phyloP scores from a whole-genome alignment of 1,139 yeast genomes.

The Nakaseomyces delphensis region DNA sequence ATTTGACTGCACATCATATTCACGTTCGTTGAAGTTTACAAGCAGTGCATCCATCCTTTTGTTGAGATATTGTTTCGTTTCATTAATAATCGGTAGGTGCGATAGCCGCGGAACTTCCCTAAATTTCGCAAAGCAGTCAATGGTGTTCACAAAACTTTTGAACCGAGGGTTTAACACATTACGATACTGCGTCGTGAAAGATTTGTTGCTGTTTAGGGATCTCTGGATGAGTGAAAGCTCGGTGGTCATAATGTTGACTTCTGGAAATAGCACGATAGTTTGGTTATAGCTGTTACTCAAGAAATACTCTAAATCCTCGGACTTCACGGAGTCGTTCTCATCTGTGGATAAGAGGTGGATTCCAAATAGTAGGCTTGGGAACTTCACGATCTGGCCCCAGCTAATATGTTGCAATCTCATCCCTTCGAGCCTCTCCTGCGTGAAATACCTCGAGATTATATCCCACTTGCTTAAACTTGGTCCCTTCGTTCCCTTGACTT shows the following conservation, averaged over 20 bases:
- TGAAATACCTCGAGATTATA: conserved; percentile 10
- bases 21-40: conserved; percentile 20
- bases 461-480: conserved; percentile 8
- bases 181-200: conserved; percentile 41
- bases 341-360: conserved; percentile 21
- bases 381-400: conserved; percentile 27
- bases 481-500: background rate
- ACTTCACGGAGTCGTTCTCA: conserved; percentile 21
- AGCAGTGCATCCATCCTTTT: conserved; percentile 28
- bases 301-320: conserved; percentile 11
- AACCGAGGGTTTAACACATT: conserved; percentile 62
- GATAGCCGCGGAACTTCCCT: conserved; percentile 28
- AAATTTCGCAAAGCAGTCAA: conserved; percentile 43
- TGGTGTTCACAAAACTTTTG: conserved; percentile 37
- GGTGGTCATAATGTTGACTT: conserved; percentile 55
- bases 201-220: conserved; percentile 43
- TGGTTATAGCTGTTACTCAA: conserved; percentile 17
- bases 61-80: conserved; percentile 12
- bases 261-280: conserved; percentile 49
- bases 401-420: conserved; percentile 19
- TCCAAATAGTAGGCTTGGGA: conserved; percentile 21
- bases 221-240: conserved; percentile 42
- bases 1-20: conserved; percentile 7
- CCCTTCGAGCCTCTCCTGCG: conserved; percentile 8
- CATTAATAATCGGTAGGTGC: conserved; percentile 11